Evolutionary conservation across 495 filamentous ascomycete genomes (phyloP), one percentile per base, ranked within the genome.

Genomic region (Glarea lozoyensis): DNA sequence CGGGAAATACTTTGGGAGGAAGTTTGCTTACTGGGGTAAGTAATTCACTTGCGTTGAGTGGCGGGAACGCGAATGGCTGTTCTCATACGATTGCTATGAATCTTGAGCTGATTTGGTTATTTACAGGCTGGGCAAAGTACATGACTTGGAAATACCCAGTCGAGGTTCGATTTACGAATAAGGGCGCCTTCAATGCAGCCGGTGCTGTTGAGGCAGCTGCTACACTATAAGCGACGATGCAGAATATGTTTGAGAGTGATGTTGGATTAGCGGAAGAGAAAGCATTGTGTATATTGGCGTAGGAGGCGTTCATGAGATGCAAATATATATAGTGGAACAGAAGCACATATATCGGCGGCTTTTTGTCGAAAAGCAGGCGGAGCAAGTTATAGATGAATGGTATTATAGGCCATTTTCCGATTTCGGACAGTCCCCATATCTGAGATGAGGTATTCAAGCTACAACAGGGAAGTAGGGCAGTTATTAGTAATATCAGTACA

Each of bases 21-120:
- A 80, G 64, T 93, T 86, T 68, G 92, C 92, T 39, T 97, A 96
- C 63, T 96, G 88, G 88, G 82, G 92, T 97, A 61, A 55, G 82
- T 75, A 10, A 11, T 2, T 10, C 6, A 24, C 33, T 6, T 16
- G 6, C 35, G 9, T 29, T 16, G 18, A 13, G 17, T n/a, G n/a
- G n/a, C 3, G 34, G 20, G 13, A 16, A 2, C 34, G 11, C 34
- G 16, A n/a, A n/a, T n/a, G n/a, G 10, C 18, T 37, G 17, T 5
- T 5, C 13, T 11, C 13, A 11, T 2, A 5, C 20, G 34, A 11
- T 16, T 17, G 23, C 2, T 27, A 11, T 23, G 13, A 3, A 19
- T 11, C 22, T 12, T 2, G 37, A 10, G 37, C 12, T 19, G n/a
- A 39, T 12, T 21, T n/a, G 20, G 18, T 41, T 22, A 18, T 29